phyloP scores from a whole-genome alignment of 2,329 filamentous ascomycete species.

The Hypoxylon sp. region DNA sequence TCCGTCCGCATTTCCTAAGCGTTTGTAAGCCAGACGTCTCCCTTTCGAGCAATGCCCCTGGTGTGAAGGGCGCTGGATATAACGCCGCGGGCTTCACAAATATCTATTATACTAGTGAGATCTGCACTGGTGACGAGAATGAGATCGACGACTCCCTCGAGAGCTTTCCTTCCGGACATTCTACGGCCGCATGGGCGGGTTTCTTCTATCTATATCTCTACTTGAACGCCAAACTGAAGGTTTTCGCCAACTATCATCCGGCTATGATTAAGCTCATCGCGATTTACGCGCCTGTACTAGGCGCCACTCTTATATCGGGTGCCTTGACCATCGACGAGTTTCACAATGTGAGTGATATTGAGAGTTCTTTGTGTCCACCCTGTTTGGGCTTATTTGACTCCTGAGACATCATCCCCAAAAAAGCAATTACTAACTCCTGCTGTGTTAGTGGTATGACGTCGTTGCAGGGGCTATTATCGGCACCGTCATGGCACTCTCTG shows the following conservation, averaged over 20 bases:
- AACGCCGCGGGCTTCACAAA: slow-evolving; percentile 67
- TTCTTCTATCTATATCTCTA: slow-evolving; percentile 80
- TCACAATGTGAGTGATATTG: slow-evolving; percentile 65
- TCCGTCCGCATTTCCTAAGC: slow-evolving; percentile 79
- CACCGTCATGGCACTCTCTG: slow-evolving; percentile 73
- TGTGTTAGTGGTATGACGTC: slow-evolving; percentile 59
- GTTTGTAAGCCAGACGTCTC: slow-evolving; percentile 76
- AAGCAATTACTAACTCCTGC: background rate
- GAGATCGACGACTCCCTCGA: slow-evolving; percentile 79
- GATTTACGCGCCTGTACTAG: slow-evolving; percentile 76
- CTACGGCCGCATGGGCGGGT: slow-evolving; percentile 79
- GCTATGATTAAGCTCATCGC: slow-evolving; percentile 80
- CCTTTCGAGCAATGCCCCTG: slow-evolving; percentile 58
- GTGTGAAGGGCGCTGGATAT: slow-evolving; percentile 60
- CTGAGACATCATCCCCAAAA: background rate
- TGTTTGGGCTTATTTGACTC: background rate
- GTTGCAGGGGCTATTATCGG: slow-evolving; percentile 76
- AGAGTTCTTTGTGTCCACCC: too few species aligned
- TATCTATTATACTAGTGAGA: slow-evolving; percentile 78
- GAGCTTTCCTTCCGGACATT: slow-evolving; percentile 81
- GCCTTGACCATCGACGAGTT: slow-evolving; percentile 80
- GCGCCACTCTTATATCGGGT: slow-evolving; percentile 77
- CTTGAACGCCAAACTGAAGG: slow-evolving; percentile 84
- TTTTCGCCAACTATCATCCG: slow-evolving; percentile 80
- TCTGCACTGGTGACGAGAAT: slow-evolving; percentile 76